Evolutionary conservation across 2,329 filamentous ascomycete genomes (phyloP).

Genomic region (Didymella keratinophila): DNA sequence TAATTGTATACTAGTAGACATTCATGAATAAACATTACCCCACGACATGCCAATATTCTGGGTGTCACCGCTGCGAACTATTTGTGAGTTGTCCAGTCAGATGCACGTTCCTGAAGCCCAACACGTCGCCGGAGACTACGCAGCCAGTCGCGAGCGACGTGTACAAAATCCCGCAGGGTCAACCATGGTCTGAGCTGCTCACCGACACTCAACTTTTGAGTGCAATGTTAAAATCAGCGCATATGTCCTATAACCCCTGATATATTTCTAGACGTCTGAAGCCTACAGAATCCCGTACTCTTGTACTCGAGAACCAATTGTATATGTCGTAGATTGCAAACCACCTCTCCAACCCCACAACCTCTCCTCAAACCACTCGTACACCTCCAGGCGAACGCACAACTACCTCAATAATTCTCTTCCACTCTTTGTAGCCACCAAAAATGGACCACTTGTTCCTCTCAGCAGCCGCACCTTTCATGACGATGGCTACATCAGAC

Average conservation of each 20-base stretch:
- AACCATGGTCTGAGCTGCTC: slow-evolving; percentile 18
- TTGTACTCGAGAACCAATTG: no score
- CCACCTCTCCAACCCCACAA: background rate
- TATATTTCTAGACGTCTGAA: background rate
- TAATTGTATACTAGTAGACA: slow-evolving; percentile 10
- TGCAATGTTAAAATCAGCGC: slow-evolving; percentile 4
- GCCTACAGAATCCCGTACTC: background rate
- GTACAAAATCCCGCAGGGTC: slow-evolving; percentile 21
- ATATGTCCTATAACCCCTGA: slow-evolving; percentile 1
- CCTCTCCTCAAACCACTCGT: background rate
- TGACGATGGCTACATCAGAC: slow-evolving; percentile 6
- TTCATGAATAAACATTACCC: slow-evolving; percentile 4
- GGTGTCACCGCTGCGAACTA: slow-evolving; percentile 4
- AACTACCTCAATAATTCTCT: no score
- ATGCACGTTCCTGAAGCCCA: slow-evolving; percentile 10
- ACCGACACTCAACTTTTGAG: slow-evolving; percentile 11
- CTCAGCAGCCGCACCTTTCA: background rate
- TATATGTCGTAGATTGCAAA: background rate
- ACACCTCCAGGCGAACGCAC: background rate
- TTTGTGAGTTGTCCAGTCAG: slow-evolving; percentile 1
- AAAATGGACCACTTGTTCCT: background rate
- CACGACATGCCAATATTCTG: slow-evolving; percentile 1
- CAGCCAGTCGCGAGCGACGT: slow-evolving; percentile 15
- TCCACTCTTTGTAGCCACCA: background rate
- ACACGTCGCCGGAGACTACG: background rate